Percentiles rank a stretch among this genome's conserved stretches.
Evolutionary conservation across 305 asterid species (phyloP).

Genomic region (Withania somnifera): DNA sequence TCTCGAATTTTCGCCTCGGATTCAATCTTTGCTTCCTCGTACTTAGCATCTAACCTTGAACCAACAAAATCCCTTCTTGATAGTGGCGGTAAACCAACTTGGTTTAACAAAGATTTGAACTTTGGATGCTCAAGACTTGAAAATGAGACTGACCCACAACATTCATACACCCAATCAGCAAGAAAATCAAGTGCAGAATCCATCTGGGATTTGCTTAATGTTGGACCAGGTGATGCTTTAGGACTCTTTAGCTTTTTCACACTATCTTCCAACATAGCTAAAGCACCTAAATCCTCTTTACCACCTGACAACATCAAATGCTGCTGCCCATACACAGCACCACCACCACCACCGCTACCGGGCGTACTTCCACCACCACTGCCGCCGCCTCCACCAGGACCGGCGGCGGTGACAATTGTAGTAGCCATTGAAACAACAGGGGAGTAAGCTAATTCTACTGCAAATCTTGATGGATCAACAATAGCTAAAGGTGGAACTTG

Average conservation of each 20-base stretch:
- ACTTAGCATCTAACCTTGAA: constrained; percentile 50
- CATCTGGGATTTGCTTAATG: constrained; percentile 48
- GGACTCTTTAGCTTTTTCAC: constrained; percentile 85
- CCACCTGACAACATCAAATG: constrained; percentile 79
- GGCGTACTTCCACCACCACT: constrained; percentile 7
- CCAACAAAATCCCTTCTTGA: constrained; percentile 52
- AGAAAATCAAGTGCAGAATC: constrained; percentile 65
- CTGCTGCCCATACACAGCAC: constrained; percentile 31
- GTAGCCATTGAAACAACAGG: constrained; percentile 28
- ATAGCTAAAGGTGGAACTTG: constrained; percentile 41
- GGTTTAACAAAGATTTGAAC: constrained; percentile 68
- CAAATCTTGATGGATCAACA: constrained; percentile 62
- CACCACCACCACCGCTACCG: constrained; percentile 8
- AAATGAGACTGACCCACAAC: constrained; percentile 71
- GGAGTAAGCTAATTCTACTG: constrained; percentile 47
- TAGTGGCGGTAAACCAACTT: constrained; percentile 57
- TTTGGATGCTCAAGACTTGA: constrained; percentile 83
- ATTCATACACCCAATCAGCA: constrained; percentile 79
- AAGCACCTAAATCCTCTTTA: constrained; percentile 76
- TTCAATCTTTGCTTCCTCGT: constrained; percentile 47
- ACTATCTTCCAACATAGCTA: constrained; percentile 77
- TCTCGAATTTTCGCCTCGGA: constrained; percentile 82
- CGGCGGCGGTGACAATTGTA: constrained; percentile 13
- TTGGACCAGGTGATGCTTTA: constrained; percentile 41
- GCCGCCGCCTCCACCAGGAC: constrained; percentile 14